Base-by-base conservation (phyloP, 169 alveolate species). In the Cryptosporidium tyzzeri region DNA sequence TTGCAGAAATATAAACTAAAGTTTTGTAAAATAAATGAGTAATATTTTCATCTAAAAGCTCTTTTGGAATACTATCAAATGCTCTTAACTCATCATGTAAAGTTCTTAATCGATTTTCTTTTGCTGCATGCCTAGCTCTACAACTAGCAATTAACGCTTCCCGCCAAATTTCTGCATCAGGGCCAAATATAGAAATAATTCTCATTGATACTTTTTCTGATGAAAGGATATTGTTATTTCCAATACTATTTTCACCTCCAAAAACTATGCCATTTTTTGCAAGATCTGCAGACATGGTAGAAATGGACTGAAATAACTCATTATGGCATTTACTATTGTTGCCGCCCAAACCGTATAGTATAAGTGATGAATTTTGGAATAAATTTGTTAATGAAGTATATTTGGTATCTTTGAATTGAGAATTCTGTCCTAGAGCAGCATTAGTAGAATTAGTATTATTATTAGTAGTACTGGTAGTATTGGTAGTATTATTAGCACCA, bases 131-230 rank as follows among this genome's bases (percentile, higher is more conserved):
- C 16, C 89, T 33, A 1, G 89, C 89, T 29, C 89, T 80, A 55
- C 89, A 80, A 37, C 89, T 80, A 8, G 89, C 89, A 10, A 80
- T 65, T 10, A 80, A 31, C 6, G 89, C 73, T 41, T 80, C 89
- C 39, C 89, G 62, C 89, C 89, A 80, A 80, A 80, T 80, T 37
- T 80, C 89, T 12, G 89, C 73, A 39, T 80, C 89, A 3, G 89
- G 89, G 0, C 89, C 89, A 48, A 80, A 80, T 1, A 80, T 59
- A 7, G 89, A 80, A 26, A 80, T 67, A 8, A 80, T 41, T 7
- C 89, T 37, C 12, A 80, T 80, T 9, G 89, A 65, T 0, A 65
- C 37, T 26, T 62, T 80, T 55, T 80, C 89, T 1, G 44, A 18
- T 12, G 71, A 67, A 50, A 50, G 85, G n/a, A 12, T 68, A 18